Evolutionary conservation across 2,329 filamentous ascomycete species (phyloP), one percentile per base, ranked within the genome.

Genomic region (Ampelomyces quisqualis): DNA sequence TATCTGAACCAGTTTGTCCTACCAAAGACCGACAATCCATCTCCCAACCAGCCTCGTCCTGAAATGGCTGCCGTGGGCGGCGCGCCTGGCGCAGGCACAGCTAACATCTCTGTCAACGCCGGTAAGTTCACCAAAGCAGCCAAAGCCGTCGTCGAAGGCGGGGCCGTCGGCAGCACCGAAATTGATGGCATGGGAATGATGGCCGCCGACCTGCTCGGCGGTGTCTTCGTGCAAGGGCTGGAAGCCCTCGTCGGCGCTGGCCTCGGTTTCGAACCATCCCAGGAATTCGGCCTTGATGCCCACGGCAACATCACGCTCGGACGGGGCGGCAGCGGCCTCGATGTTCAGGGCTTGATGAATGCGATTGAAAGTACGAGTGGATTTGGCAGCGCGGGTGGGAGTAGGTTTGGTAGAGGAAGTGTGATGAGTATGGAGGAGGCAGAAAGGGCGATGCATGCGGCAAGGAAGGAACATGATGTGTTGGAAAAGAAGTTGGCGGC

Each of bases 1-100:
- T 67, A 66, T 15, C 47, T 67, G 0, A 67, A 67, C 17, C 64
- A 67, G 32, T 67, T 67, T 38, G 63, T 67, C 6, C 51, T 67
- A 9, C 64, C 64, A 0, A 57, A 54, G n/a, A 65, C 62, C 2
- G 64, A 67, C 38, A 62, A 59, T 33, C 63, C 60, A 7, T 49
- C 61, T 4, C 57, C 58, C 1, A 64, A 58, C 32, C 57, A 59
- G n/a, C 53, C 62, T 3, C 55, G 63, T 5, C 51, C 57, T 2
- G 64, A 68, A 35, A 66, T 64, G 62, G 62, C 59, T 20, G 62
- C 62, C 19, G 64, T 68, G 7, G 64, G 64, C 27, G 65, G 64
- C 7, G 51, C 55, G 0, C 64, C 65, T 9, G 62, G 61, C 1
- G 49, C 55, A 5, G 62, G 64, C 19, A 57, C 60, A n/a, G 52